phyloP scores from a whole-genome alignment of 345 rosid species.

The Rubroshorea leprosula region DNA sequence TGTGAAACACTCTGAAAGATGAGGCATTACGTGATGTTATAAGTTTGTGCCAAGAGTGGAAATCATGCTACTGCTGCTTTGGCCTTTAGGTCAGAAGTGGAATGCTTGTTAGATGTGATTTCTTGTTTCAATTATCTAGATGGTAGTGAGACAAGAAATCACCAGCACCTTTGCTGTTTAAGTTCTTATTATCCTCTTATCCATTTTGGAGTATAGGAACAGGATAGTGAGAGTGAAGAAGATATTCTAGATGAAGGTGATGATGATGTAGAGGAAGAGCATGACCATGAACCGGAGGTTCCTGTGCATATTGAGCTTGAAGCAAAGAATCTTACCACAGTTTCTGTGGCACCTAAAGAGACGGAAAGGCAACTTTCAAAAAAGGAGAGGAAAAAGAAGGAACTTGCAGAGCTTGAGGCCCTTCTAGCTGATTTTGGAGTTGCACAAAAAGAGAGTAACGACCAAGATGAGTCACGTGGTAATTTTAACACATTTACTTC shows the following conservation, averaged over 20 bases:
- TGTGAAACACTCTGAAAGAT: too few species aligned
- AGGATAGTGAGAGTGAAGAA: conserved; percentile 91
- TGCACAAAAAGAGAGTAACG: conserved; percentile 41
- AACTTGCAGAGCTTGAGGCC: conserved; percentile 88
- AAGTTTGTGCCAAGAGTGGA: too few species aligned
- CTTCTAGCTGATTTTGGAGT: conserved; percentile 74
- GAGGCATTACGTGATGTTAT: too few species aligned
- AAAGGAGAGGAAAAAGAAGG: conserved; percentile 84
- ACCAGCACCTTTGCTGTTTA: too few species aligned
- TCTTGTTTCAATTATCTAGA: conserved; percentile 9
- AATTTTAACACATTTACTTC: too few species aligned
- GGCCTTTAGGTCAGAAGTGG: too few species aligned
- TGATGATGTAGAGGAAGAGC: conserved; percentile 74
- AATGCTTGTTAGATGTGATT: too few species aligned
- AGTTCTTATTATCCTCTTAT: too few species aligned
- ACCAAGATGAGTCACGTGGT: conserved; percentile 48
- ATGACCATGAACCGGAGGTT: conserved; percentile 53
- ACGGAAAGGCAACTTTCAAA: conserved; percentile 86
- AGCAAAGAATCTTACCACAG: conserved; percentile 45
- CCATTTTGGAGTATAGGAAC: conserved; percentile 23
- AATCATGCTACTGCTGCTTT: too few species aligned
- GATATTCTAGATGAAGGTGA: conserved; percentile 71
- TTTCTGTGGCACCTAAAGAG: conserved; percentile 51
- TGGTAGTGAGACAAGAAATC: too few species aligned
- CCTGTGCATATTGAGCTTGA: conserved; percentile 44